These are phyloP conservation scores for Paradendryphiella salina DNA, from an alignment of 2,329 filamentous ascomycete species.

Conservation along the genomic window DNA sequence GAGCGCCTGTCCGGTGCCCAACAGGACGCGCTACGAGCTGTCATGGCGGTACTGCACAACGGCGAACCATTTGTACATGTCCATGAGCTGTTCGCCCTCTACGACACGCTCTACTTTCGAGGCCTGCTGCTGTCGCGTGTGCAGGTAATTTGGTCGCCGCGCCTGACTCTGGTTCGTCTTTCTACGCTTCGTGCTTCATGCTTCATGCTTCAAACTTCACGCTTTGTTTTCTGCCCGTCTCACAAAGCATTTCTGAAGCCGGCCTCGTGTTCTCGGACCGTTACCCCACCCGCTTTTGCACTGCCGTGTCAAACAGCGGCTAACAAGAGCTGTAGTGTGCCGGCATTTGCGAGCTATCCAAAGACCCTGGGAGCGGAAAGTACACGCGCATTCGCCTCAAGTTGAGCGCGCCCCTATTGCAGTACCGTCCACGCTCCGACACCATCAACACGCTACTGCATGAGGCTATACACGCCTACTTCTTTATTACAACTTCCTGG, in stretches of 20 bases:
- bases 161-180: slow-evolving; percentile 45
- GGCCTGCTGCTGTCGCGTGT: slow-evolving; percentile 46
- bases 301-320: slow-evolving; percentile 14
- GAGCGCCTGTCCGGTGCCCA: slow-evolving; percentile 42
- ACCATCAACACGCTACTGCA: slow-evolving; percentile 52
- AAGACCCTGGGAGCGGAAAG: slow-evolving; percentile 43
- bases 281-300: slow-evolving; percentile 19
- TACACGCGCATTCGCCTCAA: slow-evolving; percentile 50
- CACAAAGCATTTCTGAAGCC: slow-evolving; percentile 8
- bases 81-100: slow-evolving; percentile 48
- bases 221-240: slow-evolving; percentile 17
- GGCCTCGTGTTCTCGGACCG: slow-evolving; percentile 7
- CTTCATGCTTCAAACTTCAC: neutral
- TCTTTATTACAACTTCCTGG: slow-evolving; percentile 53
- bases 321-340: slow-evolving; percentile 44
- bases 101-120: slow-evolving; percentile 51
- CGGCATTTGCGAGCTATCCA: slow-evolving; percentile 52
- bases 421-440: slow-evolving; percentile 50
- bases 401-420: slow-evolving; percentile 50
- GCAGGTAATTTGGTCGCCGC: slow-evolving; percentile 50
- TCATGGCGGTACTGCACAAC: slow-evolving; percentile 46
- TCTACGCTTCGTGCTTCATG: no score
- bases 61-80: slow-evolving; percentile 49
- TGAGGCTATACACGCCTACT: slow-evolving; percentile 53
- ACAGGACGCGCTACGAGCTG: slow-evolving; percentile 35